Percentiles rank a stretch among this genome's conserved stretches.
Evolutionary conservation across 345 rosid genomes (phyloP).

Genomic region (Aquilaria malaccensis): DNA sequence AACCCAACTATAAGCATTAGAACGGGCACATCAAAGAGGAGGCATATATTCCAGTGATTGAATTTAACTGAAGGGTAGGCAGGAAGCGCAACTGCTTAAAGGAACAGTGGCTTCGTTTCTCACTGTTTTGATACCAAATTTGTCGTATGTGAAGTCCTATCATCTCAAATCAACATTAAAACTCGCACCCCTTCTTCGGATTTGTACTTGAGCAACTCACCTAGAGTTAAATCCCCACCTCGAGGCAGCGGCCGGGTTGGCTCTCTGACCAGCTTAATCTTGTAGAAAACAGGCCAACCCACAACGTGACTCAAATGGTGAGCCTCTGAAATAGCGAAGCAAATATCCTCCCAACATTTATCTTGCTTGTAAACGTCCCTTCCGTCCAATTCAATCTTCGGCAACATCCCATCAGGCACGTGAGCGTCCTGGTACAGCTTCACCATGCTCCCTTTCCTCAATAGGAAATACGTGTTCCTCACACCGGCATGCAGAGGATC

Average conservation of each 20-base stretch:
- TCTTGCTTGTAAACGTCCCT: constrained; percentile 35
- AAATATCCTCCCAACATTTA: constrained; percentile 87
- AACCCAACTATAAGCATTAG: too few relatives aligned
- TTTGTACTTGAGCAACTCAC: constrained; percentile 81
- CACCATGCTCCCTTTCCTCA: constrained; percentile 59
- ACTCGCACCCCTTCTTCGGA: constrained; percentile 90
- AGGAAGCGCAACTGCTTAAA: constrained; percentile 6
- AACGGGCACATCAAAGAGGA: too few relatives aligned
- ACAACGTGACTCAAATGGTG: constrained; percentile 75
- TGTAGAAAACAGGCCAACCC: constrained; percentile 89
- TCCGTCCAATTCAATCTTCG: constrained; percentile 33
- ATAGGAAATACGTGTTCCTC: constrained; percentile 61
- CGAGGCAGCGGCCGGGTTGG: constrained; percentile 46
- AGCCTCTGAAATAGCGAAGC: constrained; percentile 71
- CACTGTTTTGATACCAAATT: constrained; percentile 49
- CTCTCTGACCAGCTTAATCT: constrained; percentile 71
- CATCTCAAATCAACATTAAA: constrained; percentile 84
- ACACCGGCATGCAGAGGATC: constrained; percentile 61
- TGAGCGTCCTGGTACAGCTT: constrained; percentile 96
- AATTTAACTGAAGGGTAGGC: neutral
- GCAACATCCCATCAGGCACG: constrained; percentile 32
- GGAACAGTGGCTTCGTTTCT: constrained; percentile 15
- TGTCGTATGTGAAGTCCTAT: constrained; percentile 69
- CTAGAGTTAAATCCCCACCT: constrained; percentile 66
- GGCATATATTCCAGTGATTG: too few relatives aligned